phyloP scores from a whole-genome alignment of 805 yeast genomes.

The Gaillardinia entomophila region DNA sequence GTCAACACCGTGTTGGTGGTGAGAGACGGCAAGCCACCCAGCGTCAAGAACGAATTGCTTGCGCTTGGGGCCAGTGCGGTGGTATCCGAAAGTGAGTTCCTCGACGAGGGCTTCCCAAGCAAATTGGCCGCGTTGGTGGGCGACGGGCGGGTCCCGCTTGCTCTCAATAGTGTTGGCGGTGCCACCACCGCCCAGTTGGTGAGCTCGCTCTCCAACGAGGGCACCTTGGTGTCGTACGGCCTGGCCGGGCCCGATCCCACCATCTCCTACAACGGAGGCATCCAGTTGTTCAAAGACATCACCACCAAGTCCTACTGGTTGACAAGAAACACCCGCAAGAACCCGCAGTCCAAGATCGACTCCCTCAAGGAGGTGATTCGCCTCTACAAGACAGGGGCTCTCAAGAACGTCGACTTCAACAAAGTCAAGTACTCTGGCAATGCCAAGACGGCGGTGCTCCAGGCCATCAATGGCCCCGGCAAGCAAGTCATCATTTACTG shows the following conservation, averaged over 20 bases:
- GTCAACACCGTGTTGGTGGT: constrained; percentile 23
- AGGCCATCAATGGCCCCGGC: constrained; percentile 29
- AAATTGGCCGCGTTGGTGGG: constrained; percentile 11
- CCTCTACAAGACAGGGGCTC: constrained; percentile 52
- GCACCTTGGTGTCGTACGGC: constrained; percentile 26
- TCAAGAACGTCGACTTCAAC: constrained; percentile 42
- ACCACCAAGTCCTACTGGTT: constrained; percentile 27
- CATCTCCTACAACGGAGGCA: constrained; percentile 12
- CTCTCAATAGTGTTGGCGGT: constrained; percentile 29
- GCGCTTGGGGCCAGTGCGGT: constrained; percentile 27
- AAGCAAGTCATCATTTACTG: not conserved
- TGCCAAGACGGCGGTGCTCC: constrained; percentile 34
- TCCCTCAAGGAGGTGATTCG: constrained; percentile 52
- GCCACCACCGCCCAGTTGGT: constrained; percentile 15
- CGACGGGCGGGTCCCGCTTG: constrained; percentile 20
- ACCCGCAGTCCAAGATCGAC: constrained; percentile 55
- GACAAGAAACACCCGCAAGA: constrained; percentile 14
- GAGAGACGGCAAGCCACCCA: constrained; percentile 21
- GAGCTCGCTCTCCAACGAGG: constrained; percentile 18
- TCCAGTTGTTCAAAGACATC: constrained; percentile 26
- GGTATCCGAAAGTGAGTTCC: constrained; percentile 23
- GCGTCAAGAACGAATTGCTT: constrained; percentile 11
- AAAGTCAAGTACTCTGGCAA: constrained; percentile 36
- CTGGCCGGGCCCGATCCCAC: constrained; percentile 9
- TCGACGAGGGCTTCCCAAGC: constrained; percentile 9